Base-by-base conservation (phyloP, 2,329 filamentous ascomycete genomes). In the Penicillium brasilianum region DNA sequence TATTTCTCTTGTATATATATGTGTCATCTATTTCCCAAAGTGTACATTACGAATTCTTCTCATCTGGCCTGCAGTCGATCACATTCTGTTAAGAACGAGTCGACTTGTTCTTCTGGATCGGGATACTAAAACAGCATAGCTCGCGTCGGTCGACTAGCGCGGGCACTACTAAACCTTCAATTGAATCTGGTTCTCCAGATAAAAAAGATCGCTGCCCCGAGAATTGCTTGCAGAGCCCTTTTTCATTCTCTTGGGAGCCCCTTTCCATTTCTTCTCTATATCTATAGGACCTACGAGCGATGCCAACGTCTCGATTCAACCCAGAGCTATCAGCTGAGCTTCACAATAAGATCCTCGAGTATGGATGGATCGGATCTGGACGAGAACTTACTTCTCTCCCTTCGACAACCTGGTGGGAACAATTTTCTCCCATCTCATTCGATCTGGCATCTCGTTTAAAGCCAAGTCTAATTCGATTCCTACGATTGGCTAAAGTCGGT, bases 301-400 rank as follows among this genome's bases (percentile, higher is more conserved):
- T 37, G 34, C 34, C 34, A 14, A 14, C 14, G 34, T 37, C 34
- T 14, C 34, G 34, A 37, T 59, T 55, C 54, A 34, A 59, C 16
- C 57, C 57, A 10, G 10, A 55, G 8, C 13, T 37, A 14, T 14
- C 34, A 37, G 34, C 34, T 13, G 34, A 37, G 13, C 34, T 14
- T 13, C 34, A 37, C 11, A 37, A 37, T 5, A 37, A 16, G 34
- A 37, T 37, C 34, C 34, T 37, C 14, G 34, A 37, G 34, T 13
- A 14, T 37, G 34, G 34, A 37, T 37, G 34, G 34, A 37, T 37
- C 34, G 34, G 34, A 37, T 13, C 34, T 13, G 34, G 34, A 37
- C 34, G 34, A 37, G 13, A 37, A 37, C 34, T 37, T 13, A 14
- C 4, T 14, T 14, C 34, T 4, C 34, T 37, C 14, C 34, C 34